Evolutionary conservation across 345 rosid species (phyloP).

Genomic region (Crucihimalaya himalaica): DNA sequence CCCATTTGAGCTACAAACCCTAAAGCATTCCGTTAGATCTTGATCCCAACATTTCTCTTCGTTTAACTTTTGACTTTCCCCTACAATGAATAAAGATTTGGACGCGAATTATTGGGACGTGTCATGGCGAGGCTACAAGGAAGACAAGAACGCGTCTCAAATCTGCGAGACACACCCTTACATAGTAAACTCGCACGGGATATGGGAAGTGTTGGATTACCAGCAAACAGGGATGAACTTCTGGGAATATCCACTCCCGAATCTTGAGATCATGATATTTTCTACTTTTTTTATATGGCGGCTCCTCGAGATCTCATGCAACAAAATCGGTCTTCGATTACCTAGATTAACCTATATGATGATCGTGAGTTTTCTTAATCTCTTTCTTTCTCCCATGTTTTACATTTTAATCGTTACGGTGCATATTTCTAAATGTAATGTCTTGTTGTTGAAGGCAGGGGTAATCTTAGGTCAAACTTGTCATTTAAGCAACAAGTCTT

Average conservation of each 20-base stretch:
- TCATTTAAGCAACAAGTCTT: slow-evolving; percentile 6
- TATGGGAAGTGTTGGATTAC: slow-evolving; percentile 32
- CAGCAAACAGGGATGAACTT: slow-evolving; percentile 22
- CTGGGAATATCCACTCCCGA: slow-evolving; percentile 43
- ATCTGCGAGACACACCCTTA: slow-evolving; percentile 36
- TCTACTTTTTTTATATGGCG: slow-evolving; percentile 33
- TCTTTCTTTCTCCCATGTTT: background rate
- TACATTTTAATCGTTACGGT: background rate
- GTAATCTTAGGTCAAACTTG: slow-evolving; percentile 33
- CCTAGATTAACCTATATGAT: slow-evolving; percentile 36
- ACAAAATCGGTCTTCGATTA: slow-evolving; percentile 27
- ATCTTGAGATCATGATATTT: slow-evolving; percentile 32
- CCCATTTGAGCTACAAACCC: slow-evolving; percentile 7
- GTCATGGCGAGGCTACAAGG: slow-evolving; percentile 27
- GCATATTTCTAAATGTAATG: background rate
- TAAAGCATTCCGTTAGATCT: slow-evolving; percentile 1
- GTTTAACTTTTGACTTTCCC: background rate
- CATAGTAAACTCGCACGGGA: slow-evolving; percentile 31
- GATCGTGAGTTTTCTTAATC: slow-evolving; percentile 34
- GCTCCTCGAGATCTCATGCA: slow-evolving; percentile 23
- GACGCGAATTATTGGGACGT: slow-evolving; percentile 14
- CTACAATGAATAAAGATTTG: slow-evolving; percentile 7
- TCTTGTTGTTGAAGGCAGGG: slow-evolving; percentile 39
- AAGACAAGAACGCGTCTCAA: background rate
- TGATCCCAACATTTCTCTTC: background rate